Percentiles rank a stretch among this genome's conserved stretches.
Conservation (phyloP, 768 basidiomycete species). For the Porpolomopsis calyptriformis region DNA sequence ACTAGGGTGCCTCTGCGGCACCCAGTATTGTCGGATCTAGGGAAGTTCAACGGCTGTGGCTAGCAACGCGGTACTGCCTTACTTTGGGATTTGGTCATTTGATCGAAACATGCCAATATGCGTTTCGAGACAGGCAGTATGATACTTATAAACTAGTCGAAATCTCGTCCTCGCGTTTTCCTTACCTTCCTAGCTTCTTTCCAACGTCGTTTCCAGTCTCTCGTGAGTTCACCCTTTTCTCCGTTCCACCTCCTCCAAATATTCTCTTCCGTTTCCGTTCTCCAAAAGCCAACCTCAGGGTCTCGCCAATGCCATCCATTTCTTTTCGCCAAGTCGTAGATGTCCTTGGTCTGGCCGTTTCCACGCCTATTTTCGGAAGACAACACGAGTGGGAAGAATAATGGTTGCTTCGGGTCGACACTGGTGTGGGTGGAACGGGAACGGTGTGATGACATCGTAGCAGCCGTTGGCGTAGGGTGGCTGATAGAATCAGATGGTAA, state of each 20-base stretch:
- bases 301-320: conserved; percentile 40
- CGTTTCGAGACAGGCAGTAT: background rate
- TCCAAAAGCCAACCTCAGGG: conserved; percentile 32
- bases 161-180: conserved; percentile 35
- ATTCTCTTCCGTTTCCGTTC: conserved; percentile 45
- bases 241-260: conserved; percentile 63
- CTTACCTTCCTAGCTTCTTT: conserved; percentile 64
- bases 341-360: conserved; percentile 33
- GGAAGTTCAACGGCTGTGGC: background rate
- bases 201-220: conserved; percentile 67
- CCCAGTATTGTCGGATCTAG: background rate
- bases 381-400: conserved; percentile 50
- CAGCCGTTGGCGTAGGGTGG: conserved; percentile 14
- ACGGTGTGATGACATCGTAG: conserved; percentile 20
- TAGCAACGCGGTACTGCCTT: background rate
- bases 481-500: conserved; percentile 10
- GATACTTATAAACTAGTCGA: conserved; percentile 8
- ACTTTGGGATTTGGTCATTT: background rate
- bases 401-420: conserved; percentile 42
- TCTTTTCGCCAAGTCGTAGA: conserved; percentile 39
- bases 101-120: no score
- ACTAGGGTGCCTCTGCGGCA: background rate
- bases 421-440: conserved; percentile 8
- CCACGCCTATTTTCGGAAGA: conserved; percentile 14
- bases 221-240: conserved; percentile 55